These are phyloP conservation scores for Coniferiporia sulphurascens DNA, from an alignment of 1,284 basidiomycete species.

Conservation along the genomic window DNA sequence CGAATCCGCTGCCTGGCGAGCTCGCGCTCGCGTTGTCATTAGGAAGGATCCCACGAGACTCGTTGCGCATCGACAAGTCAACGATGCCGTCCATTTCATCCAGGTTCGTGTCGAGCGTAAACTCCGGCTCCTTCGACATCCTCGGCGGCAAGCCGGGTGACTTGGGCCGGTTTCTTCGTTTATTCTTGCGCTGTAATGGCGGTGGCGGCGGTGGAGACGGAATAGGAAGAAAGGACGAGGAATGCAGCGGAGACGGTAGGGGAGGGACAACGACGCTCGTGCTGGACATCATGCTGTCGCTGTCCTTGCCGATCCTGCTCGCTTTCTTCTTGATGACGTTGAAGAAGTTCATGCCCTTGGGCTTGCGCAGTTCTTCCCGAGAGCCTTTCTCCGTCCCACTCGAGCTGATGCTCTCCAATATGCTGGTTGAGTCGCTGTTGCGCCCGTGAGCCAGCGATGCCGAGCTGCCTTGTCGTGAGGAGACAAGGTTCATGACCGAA, in stretches of 20 bases:
- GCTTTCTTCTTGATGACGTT: constrained; percentile 29
- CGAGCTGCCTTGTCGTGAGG: constrained; percentile 30
- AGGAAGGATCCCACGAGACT: constrained; percentile 20
- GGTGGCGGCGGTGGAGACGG: constrained; percentile 8
- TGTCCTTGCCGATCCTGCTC: constrained; percentile 29
- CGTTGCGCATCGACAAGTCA: constrained; percentile 38
- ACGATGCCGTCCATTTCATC: constrained; percentile 84
- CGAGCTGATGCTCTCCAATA: constrained; percentile 28
- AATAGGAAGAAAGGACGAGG: constrained; percentile 17
- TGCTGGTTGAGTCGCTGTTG: constrained; percentile 37
- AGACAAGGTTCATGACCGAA: constrained; percentile 36
- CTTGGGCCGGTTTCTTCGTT: constrained; percentile 30
- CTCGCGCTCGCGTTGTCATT: constrained; percentile 28
- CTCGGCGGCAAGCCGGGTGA: constrained; percentile 24
- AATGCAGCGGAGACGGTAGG: constrained; percentile 25
- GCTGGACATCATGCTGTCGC: constrained; percentile 18
- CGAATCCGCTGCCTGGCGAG: constrained; percentile 38
- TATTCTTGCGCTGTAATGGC: constrained; percentile 21
- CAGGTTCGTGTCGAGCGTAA: constrained; percentile 73
- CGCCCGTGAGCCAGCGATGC: constrained; percentile 30
- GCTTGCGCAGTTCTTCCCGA: constrained; percentile 27
- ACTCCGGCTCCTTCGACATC: constrained; percentile 24
- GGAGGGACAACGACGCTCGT: constrained; percentile 26
- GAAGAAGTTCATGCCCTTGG: constrained; percentile 29
- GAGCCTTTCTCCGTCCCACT: constrained; percentile 29